A percentile compares a stretch with the other conserved stretches of the same genome.
Evolutionary conservation across 2,329 filamentous ascomycete species (phyloP).

Genomic region (Salinomyces thailandicus): DNA sequence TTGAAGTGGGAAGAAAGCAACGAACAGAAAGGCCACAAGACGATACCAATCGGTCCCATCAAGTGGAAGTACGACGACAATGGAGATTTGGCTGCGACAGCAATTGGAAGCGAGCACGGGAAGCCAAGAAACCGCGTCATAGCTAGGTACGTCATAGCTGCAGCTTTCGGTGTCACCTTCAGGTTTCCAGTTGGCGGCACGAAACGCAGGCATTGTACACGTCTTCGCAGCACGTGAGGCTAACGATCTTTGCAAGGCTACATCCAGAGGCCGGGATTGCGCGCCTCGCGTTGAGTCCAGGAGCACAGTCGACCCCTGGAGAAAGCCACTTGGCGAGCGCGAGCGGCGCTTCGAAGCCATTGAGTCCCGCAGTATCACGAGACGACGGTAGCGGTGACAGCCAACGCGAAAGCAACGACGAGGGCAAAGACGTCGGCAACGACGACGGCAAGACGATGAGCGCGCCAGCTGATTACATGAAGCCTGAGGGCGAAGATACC

Average conservation of each 20-base stretch:
- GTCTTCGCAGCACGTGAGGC: too few species aligned
- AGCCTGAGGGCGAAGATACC: too few species aligned
- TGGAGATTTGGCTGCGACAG: constrained; percentile 36
- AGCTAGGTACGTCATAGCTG: constrained; percentile 25
- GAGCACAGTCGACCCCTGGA: constrained; percentile 7
- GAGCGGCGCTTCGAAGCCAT: background rate
- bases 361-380: too few species aligned
- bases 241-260: too few species aligned
- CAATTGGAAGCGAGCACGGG: constrained; percentile 36
- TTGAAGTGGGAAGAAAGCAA: constrained; percentile 32
- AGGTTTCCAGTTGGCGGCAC: too few species aligned
- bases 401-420: constrained; percentile 1
- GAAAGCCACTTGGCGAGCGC: background rate
- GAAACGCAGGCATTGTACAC: too few species aligned
- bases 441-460: background rate
- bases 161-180: too few species aligned
- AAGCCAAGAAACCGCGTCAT: constrained; percentile 29
- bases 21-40: constrained; percentile 25
- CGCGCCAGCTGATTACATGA: background rate
- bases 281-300: constrained; percentile 18
- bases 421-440: too few species aligned
- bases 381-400: background rate
- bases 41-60: constrained; percentile 39
- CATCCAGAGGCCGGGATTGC: constrained; percentile 18
- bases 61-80: constrained; percentile 33